Percentiles rank a stretch among this genome's conserved stretches.
Evolutionary conservation across 257 asterid genomes (phyloP).

Genomic region (Capsicum baccatum): DNA sequence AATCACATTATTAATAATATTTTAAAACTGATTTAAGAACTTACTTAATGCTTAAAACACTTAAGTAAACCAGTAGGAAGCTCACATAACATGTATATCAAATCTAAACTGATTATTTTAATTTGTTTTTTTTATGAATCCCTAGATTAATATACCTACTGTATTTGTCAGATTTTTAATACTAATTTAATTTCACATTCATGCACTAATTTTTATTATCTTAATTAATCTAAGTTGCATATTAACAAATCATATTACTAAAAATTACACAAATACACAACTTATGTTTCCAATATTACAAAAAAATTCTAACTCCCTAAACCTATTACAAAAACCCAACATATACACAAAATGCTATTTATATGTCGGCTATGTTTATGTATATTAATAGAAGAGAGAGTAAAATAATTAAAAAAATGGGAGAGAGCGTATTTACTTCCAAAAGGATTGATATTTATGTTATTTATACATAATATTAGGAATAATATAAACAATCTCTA

Average conservation of each 20-base stretch:
- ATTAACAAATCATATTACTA: not conserved
- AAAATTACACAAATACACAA: too few relatives aligned
- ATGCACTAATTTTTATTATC: constrained; percentile 21
- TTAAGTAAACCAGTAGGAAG: not conserved
- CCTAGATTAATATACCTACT: constrained; percentile 37
- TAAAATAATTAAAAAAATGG: too few relatives aligned
- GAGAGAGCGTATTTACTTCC: too few relatives aligned
- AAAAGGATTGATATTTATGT: too few relatives aligned
- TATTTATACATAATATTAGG: not conserved
- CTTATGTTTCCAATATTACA: too few relatives aligned
- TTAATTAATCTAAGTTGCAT: constrained; percentile 26
- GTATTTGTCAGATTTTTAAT: constrained; percentile 38
- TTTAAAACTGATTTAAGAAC: not conserved
- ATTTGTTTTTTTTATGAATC: constrained; percentile 28
- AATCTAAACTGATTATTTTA: constrained; percentile 20
- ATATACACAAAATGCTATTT: too few relatives aligned
- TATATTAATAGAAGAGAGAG: too few relatives aligned
- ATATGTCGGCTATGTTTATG: too few relatives aligned
- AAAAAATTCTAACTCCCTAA: too few relatives aligned
- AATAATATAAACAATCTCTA: not conserved
- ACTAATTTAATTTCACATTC: constrained; percentile 1
- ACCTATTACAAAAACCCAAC: too few relatives aligned
- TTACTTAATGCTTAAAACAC: not conserved
- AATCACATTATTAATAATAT: too few relatives aligned
- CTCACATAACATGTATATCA: constrained; percentile 21